These are phyloP conservation scores for Hyaloperonospora brassicae DNA, from an alignment of 352 stramenopile species.

Conservation along the genomic window DNA sequence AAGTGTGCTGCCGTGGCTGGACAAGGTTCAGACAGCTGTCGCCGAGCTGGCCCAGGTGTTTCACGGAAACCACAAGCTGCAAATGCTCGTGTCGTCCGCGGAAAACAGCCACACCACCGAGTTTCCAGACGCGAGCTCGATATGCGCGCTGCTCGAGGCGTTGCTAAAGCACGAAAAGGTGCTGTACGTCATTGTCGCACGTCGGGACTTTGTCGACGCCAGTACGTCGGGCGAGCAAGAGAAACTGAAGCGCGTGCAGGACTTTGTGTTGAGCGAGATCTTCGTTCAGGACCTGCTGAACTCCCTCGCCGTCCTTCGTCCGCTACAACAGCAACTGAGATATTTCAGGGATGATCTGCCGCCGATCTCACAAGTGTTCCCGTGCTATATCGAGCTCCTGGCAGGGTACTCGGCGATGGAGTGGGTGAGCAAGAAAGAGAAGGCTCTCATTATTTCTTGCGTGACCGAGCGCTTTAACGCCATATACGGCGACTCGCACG, in stretches of 20 bases:
- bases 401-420: slow-evolving; percentile 47
- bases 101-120: slow-evolving; percentile 14
- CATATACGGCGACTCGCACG: slow-evolving; percentile 55
- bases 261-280: slow-evolving; percentile 56
- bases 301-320: slow-evolving; percentile 44
- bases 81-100: slow-evolving; percentile 14
- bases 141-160: slow-evolving; percentile 38
- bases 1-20: slow-evolving; percentile 45
- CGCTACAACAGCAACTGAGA: slow-evolving; percentile 46
- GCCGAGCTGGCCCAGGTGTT: slow-evolving; percentile 36
- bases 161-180: slow-evolving; percentile 45
- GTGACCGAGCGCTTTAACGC: slow-evolving; percentile 54
- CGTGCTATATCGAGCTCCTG: slow-evolving; percentile 41
- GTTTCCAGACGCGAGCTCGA: slow-evolving; percentile 22
- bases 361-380: slow-evolving; percentile 48
- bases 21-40: slow-evolving; percentile 30
- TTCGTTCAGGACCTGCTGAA: slow-evolving; percentile 54
- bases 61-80: slow-evolving; percentile 37
- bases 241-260: slow-evolving; percentile 43
- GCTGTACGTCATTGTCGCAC: slow-evolving; percentile 44
- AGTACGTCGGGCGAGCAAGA: slow-evolving; percentile 34
- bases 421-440: slow-evolving; percentile 65
- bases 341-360: slow-evolving; percentile 35
- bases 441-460: slow-evolving; percentile 55
- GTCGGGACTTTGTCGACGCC: slow-evolving; percentile 50